Evolutionary conservation across 2,329 filamentous ascomycete species (phyloP), one percentile per base, ranked within the genome.

Genomic region (Aspergillus sp.): DNA sequence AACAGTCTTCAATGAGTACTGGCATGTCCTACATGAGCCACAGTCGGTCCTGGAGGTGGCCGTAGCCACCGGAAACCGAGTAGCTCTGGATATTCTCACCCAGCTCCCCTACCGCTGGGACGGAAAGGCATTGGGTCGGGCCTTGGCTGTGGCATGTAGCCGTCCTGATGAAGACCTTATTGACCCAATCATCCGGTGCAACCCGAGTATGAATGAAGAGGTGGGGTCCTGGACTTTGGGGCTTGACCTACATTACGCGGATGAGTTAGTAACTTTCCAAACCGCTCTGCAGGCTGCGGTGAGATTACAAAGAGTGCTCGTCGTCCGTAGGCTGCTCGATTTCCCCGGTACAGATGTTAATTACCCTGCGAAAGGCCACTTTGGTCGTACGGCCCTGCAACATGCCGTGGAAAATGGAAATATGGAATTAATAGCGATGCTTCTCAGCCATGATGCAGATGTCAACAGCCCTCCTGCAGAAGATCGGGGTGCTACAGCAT

Each of bases 1-100:
- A 4, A 12, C 22, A 6, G 3, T 15, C 27, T 4, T 4, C 27
- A 0, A 0, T 30, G 9, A n/a, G 22, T 0, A 2, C 20, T 11
- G n/a, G 11, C 0, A 9, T 15, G 19, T 3, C 7, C 13, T 51
- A 0, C 0, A n/a, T 7, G 5, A 17, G 6, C 39, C 49, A 19
- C 34, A 51, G 11, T 56, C 53, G 2, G 53, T 22, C 44, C 24
- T 56, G 12, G 53, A 56, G 12, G 13, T 44, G 19, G 46, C 15
- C 15, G 24, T n/a, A 5, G 12, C 22, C 24, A 2, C n/a, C 7
- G 17, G 53, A 8, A 33, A 24, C 15, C n/a, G 9, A 9, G 7
- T 17, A 3, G 13, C 8, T 1, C 7, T 56, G 3, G 19, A 56
- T 2, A 22, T 37, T 11, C 19, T 56, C 2, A 13, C 15, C 7